phyloP scores from a whole-genome alignment of 2,329 filamentous ascomycete genomes.

The Cryphonectria radicalis region DNA sequence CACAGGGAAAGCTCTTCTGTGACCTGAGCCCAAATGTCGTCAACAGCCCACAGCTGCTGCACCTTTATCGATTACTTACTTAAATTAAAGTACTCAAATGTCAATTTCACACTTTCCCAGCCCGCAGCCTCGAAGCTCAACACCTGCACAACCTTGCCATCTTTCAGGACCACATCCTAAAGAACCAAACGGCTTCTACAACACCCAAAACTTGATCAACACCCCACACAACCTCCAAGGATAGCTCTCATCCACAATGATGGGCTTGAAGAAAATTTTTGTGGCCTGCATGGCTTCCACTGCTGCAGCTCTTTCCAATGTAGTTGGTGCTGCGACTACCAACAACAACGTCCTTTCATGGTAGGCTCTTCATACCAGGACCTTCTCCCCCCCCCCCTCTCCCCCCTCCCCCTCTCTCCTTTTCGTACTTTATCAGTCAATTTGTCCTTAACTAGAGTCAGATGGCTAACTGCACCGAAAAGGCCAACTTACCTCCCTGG shows the following conservation, averaged over 20 bases:
- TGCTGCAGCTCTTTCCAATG: too few relatives aligned
- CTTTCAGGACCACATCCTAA: background rate
- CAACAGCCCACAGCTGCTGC: background rate
- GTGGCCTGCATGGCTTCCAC: background rate
- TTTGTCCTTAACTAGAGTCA: too few relatives aligned
- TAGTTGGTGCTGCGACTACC: background rate
- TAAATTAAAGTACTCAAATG: too few relatives aligned
- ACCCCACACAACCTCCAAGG: background rate
- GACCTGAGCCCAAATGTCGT: background rate
- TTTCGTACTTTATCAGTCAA: background rate
- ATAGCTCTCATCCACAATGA: background rate
- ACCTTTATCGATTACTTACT: too few relatives aligned
- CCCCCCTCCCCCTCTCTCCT: too few relatives aligned
- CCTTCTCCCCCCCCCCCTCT: too few relatives aligned
- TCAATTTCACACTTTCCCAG: background rate
- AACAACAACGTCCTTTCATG: background rate
- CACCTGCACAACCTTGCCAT: background rate
- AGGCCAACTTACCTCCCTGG: background rate
- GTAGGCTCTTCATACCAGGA: background rate
- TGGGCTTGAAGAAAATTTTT: background rate
- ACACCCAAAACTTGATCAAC: background rate
- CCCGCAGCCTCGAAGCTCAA: background rate
- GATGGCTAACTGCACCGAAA: background rate
- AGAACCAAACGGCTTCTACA: background rate
- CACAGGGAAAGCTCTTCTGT: background rate